These are phyloP conservation scores for Polytrichum commune DNA, from an alignment of 225 moss, liverwort and hornwort species.

Conservation along the genomic window DNA sequence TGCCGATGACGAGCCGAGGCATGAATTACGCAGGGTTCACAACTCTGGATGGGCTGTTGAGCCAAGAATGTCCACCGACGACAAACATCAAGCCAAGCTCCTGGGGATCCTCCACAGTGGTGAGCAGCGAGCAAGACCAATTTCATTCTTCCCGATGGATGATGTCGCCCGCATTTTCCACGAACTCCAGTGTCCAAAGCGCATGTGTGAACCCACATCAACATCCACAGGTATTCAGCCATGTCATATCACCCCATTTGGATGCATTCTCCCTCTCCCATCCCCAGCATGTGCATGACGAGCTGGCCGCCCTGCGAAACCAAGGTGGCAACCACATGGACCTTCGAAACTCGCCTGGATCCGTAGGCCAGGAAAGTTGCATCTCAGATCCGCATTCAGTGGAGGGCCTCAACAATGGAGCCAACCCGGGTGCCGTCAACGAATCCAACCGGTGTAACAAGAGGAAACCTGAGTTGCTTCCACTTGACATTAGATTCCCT, in stretches of 20 bases:
- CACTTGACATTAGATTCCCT: slow-evolving; percentile 19
- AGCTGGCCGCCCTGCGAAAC: slow-evolving; percentile 42
- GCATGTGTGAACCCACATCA: slow-evolving; percentile 20
- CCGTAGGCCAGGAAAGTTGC: slow-evolving; percentile 52
- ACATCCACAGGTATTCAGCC: slow-evolving; percentile 26
- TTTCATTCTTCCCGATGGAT: slow-evolving; percentile 32
- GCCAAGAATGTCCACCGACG: slow-evolving; percentile 34
- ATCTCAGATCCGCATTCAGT: slow-evolving; percentile 49
- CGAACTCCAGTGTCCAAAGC: slow-evolving; percentile 9
- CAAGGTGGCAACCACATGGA: slow-evolving; percentile 48
- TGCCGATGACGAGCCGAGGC: too few species aligned
- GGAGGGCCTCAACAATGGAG: slow-evolving; percentile 41
- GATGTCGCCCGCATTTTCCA: slow-evolving; percentile 27
- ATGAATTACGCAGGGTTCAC: slow-evolving; percentile 23
- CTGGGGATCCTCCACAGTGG: too few species aligned
- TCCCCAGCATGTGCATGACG: slow-evolving; percentile 46
- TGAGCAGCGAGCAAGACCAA: slow-evolving; percentile 11
- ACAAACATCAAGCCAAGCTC: too few species aligned
- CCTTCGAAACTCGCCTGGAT: slow-evolving; percentile 47
- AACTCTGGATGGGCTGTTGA: slow-evolving; percentile 45
- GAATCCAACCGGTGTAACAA: slow-evolving; percentile 63
- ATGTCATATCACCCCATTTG: slow-evolving; percentile 45
- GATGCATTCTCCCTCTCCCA: slow-evolving; percentile 60
- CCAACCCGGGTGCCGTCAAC: slow-evolving; percentile 50
- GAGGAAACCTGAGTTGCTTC: slow-evolving; percentile 41